Percentiles rank a stretch among this genome's conserved stretches.
Evolutionary conservation across 2,329 filamentous ascomycete genomes (phyloP).

Genomic region (Fusarium sp.): DNA sequence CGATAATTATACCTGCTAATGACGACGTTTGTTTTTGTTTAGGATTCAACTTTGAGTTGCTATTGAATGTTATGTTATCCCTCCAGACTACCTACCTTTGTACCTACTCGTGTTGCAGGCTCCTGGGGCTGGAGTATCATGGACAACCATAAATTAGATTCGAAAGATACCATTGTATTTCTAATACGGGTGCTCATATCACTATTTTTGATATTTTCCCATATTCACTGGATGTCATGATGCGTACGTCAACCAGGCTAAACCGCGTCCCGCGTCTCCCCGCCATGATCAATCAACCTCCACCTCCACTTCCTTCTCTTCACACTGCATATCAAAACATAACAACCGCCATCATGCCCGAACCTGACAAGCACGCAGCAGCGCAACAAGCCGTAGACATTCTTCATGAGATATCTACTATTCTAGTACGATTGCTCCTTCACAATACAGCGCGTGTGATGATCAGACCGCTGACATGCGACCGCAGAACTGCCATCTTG

Average conservation of each 20-base stretch:
- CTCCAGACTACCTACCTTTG: not conserved
- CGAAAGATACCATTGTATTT: rapidly evolving
- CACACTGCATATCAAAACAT: conserved; percentile 19
- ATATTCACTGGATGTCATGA: conserved; percentile 6
- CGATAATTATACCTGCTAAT: conserved; percentile 18
- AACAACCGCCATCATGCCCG: conserved; percentile 58
- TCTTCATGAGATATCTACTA: conserved; percentile 85
- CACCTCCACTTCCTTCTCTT: conserved; percentile 38
- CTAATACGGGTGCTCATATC: no score
- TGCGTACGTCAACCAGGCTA: conserved; percentile 2
- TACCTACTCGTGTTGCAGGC: no score
- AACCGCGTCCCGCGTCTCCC: conserved; percentile 44
- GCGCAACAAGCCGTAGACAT: conserved; percentile 88
- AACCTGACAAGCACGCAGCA: conserved; percentile 76
- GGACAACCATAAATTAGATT: no score
- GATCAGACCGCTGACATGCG: conserved; percentile 8
- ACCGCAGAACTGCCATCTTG: conserved; percentile 90
- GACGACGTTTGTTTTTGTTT: not conserved
- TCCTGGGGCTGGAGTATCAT: no score
- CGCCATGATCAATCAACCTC: conserved; percentile 24
- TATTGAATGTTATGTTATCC: not conserved
- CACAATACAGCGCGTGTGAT: not conserved
- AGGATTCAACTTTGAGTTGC: not conserved
- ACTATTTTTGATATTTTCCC: not conserved
- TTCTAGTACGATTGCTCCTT: conserved; percentile 74